These are phyloP conservation scores for Cryptosporidium viatorum DNA, from an alignment of 169 alveolate species.

Conservation along the genomic window DNA sequence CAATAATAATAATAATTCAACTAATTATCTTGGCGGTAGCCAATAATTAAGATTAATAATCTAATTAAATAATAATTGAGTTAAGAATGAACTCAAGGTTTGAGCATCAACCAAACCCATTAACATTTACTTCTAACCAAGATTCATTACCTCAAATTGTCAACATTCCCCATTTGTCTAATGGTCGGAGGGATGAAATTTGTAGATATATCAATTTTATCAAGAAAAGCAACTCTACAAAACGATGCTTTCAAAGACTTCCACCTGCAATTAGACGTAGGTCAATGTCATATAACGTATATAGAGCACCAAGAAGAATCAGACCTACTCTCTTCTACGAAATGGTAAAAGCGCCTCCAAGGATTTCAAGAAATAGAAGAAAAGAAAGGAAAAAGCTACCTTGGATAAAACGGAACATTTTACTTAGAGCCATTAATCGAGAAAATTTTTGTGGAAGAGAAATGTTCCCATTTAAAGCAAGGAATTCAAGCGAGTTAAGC, in stretches of 20 bases:
- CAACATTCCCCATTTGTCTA: conserved; percentile 34
- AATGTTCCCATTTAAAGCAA: not conserved
- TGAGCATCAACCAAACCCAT: not conserved
- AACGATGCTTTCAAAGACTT: conserved; percentile 56
- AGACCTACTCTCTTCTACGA: conserved; percentile 22
- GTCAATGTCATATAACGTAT: conserved; percentile 61
- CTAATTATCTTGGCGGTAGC: not conserved
- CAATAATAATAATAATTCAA: not conserved
- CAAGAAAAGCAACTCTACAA: conserved; percentile 41
- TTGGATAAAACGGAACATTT: conserved; percentile 5
- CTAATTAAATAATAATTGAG: not conserved
- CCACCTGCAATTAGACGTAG: conserved; percentile 67
- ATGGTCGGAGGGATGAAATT: conserved; percentile 36
- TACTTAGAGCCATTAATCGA: conserved; percentile 37
- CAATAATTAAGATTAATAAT: not conserved
- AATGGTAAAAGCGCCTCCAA: conserved; percentile 64
- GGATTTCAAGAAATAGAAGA: conserved; percentile 2
- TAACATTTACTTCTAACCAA: not conserved
- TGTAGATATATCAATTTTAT: conserved; percentile 25
- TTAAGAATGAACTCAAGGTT: not conserved
- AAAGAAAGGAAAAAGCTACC: conserved; percentile 30
- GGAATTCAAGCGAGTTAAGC: not conserved
- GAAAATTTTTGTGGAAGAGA: conserved; percentile 34
- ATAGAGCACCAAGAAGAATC: conserved; percentile 62
- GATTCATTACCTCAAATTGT: conserved; percentile 38